phyloP scores from a whole-genome alignment of 2,329 filamentous ascomycete genomes.

The Macrophomina phaseolina region DNA sequence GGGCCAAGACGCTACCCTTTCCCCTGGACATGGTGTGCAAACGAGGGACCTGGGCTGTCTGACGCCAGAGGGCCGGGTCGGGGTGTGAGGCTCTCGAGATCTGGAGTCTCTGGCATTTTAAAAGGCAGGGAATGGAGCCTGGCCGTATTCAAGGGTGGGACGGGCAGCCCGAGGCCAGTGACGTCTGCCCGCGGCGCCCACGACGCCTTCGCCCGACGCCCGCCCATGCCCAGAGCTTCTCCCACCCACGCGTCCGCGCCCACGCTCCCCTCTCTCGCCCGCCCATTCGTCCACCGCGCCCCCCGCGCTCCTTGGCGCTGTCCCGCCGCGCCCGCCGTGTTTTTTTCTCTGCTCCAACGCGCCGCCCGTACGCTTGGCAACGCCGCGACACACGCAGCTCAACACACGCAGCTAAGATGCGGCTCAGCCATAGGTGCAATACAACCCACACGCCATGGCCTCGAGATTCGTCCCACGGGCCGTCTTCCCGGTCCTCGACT shows the following conservation, averaged over 20 bases:
- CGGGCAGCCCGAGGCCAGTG: not conserved
- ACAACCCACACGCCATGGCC: conserved; percentile 33
- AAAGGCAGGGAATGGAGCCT: not conserved
- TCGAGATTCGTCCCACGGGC: conserved; percentile 73
- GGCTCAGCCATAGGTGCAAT: not conserved
- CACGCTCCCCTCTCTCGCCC: not conserved
- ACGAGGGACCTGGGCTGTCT: not conserved
- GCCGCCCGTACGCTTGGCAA: not conserved
- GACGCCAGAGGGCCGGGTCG: not conserved
- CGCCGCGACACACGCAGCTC: not conserved
- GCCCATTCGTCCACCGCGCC: not conserved
- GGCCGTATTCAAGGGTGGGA: not conserved
- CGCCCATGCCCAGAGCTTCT: not conserved
- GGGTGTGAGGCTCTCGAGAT: not conserved
- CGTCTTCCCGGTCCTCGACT: conserved; percentile 73
- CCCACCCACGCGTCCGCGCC: not conserved
- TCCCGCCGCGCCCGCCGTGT: not conserved
- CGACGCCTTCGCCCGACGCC: not conserved
- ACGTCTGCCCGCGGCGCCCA: conserved; percentile 6
- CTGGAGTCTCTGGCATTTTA: not conserved
- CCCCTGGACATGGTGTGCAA: conserved; percentile 16
- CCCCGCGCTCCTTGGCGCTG: not conserved
- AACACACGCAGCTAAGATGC: conserved; percentile 5
- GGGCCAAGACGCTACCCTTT: conserved; percentile 30
- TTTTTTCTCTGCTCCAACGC: not conserved